Evolutionary conservation across 768 basidiomycete genomes (phyloP).

Genomic region (Naganishia kalamii): DNA sequence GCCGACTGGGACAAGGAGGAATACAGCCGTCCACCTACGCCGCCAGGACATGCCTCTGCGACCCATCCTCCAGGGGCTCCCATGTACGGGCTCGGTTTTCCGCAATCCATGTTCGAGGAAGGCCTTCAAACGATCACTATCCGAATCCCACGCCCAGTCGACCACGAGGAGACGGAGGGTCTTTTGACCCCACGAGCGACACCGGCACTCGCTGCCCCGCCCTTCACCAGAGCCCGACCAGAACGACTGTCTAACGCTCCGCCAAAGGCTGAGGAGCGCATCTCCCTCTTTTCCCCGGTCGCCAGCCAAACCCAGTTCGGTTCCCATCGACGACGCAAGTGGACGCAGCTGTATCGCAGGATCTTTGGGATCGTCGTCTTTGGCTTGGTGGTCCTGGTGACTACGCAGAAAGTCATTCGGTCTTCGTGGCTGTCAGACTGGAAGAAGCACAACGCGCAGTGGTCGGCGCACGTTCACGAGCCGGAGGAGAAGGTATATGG

Average conservation of each 20-base stretch:
- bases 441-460: background rate
- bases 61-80: constrained; percentile 8
- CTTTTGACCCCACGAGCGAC: background rate
- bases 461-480: background rate
- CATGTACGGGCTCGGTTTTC: constrained; percentile 4
- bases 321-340: background rate
- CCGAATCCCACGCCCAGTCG: background rate
- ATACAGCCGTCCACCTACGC: background rate
- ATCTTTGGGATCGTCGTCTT: background rate
- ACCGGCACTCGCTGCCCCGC: background rate
- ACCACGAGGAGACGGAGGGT: background rate
- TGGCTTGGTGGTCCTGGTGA: background rate
- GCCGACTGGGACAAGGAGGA: background rate
- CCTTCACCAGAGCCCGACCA: background rate
- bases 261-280: background rate
- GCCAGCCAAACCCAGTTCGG: background rate
- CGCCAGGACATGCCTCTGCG: background rate
- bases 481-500: background rate
- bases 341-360: background rate
- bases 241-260: background rate
- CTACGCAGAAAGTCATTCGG: background rate
- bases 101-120: background rate
- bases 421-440: background rate
- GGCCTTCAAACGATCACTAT: background rate
- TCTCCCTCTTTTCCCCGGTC: background rate